phyloP scores from a whole-genome alignment of 495 filamentous ascomycete species.

The Podospora conica region DNA sequence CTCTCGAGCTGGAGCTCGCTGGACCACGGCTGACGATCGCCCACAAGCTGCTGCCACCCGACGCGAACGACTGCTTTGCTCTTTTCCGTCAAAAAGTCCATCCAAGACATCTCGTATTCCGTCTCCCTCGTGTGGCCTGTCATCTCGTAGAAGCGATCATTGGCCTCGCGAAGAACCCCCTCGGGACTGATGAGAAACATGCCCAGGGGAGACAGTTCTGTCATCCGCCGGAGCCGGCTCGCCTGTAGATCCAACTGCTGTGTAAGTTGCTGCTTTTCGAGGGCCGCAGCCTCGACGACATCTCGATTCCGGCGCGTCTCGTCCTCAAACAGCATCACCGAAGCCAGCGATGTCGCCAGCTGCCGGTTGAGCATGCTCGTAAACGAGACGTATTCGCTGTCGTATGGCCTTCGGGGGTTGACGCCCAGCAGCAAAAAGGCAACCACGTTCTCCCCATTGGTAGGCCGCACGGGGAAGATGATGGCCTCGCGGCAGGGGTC shows the following conservation, averaged over 20 bases:
- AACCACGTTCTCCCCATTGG: slow-evolving; percentile 28
- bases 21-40: slow-evolving; percentile 45
- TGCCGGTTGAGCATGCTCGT: slow-evolving; percentile 53
- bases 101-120: slow-evolving; percentile 30
- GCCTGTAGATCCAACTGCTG: slow-evolving; percentile 45
- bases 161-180: slow-evolving; percentile 28
- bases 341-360: slow-evolving; percentile 53
- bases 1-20: slow-evolving; percentile 57
- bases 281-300: slow-evolving; percentile 50
- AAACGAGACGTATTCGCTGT: slow-evolving; percentile 42
- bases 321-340: slow-evolving; percentile 55
- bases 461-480: slow-evolving; percentile 43
- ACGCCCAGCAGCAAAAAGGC: slow-evolving; percentile 42
- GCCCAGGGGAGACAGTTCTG: slow-evolving; percentile 30
- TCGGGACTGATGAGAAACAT: slow-evolving; percentile 34
- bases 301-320: slow-evolving; percentile 50
- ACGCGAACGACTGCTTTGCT: slow-evolving; percentile 52
- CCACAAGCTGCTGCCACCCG: slow-evolving; percentile 52
- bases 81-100: slow-evolving; percentile 26
- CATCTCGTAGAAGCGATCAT: slow-evolving; percentile 33
- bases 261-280: slow-evolving; percentile 51
- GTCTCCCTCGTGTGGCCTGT: slow-evolving; percentile 26
- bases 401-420: slow-evolving; percentile 39
- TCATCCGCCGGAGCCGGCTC: slow-evolving; percentile 32
- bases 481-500: slow-evolving; percentile 30